Conservation (phyloP, 306 rosid species). For the Glycine tomentella region DNA sequence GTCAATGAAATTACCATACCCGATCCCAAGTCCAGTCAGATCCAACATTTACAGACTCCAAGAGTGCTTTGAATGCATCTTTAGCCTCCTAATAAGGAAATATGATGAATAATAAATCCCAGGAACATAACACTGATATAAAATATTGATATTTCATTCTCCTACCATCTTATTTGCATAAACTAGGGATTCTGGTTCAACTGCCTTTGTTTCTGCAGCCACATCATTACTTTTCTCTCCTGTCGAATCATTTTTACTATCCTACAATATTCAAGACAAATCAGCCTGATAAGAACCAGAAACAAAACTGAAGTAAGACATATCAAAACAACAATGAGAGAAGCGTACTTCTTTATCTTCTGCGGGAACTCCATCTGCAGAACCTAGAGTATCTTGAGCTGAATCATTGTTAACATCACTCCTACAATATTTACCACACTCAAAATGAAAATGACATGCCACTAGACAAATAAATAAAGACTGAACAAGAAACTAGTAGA, state of each 20-base stretch:
- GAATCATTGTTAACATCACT: constrained; percentile 44
- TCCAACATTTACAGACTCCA: constrained; percentile 77
- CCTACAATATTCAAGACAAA: constrained; percentile 55
- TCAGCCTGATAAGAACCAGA: constrained; percentile 50
- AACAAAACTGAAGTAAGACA: constrained; percentile 26
- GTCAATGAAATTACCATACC: constrained; percentile 61
- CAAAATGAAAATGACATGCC: constrained; percentile 10
- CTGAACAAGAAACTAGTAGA: constrained; percentile 29
- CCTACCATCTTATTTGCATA: constrained; percentile 80
- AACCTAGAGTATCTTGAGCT: constrained; percentile 55
- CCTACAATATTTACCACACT: constrained; percentile 53
- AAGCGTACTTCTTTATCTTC: constrained; percentile 64
- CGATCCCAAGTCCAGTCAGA: constrained; percentile 99
- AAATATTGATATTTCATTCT: constrained; percentile 3
- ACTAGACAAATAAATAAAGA: constrained; percentile 20
- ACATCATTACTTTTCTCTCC: constrained; percentile 62
- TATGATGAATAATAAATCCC: too few relatives aligned
- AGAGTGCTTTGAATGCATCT: too few relatives aligned
- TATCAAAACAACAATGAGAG: constrained; percentile 39
- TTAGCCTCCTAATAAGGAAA: too few relatives aligned
- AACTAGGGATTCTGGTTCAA: constrained; percentile 69
- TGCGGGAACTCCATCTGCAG: constrained; percentile 61
- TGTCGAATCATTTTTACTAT: constrained; percentile 52
- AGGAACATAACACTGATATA: too few relatives aligned
- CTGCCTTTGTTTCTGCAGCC: constrained; percentile 65